Base-by-base conservation (phyloP, 495 filamentous ascomycete genomes). In the Sporormia fimetaria region DNA sequence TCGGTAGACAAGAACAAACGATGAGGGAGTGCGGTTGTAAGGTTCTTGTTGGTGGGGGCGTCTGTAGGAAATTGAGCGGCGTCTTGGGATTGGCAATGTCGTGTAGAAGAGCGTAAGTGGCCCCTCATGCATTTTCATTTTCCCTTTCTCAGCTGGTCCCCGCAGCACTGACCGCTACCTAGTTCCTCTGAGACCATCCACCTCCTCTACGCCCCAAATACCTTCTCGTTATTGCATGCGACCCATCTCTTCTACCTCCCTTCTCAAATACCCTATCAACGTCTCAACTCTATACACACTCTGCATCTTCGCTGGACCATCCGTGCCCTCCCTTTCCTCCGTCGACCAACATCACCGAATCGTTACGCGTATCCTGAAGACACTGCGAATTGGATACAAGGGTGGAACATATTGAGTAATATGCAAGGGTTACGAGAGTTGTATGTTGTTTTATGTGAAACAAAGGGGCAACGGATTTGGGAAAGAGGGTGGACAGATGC, bases 241-340 rank as follows among this genome's bases (percentile, higher is more conserved):
- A 45, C 40, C 5, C 51, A 54, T 33, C 51, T 54, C 30, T 36
- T 54, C 1, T 38, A 49, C 45, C 51, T 54, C 20, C 39, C 51
- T 20, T 24, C 30, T 6, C 36, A 25, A 16, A 21, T 54, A 20
- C 45, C 45, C 0, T n/a, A 36, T n/a, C 35, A 40, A 1, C 39
- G 41, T 10, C 24, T 54, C 5, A 38, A 44, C 21, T 21, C 23
- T 3, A 54, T 54, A 24, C 51, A 45, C 21, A 45, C 26, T 3
- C 51, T 54, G 12, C 31, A 42, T 10, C 31, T 54, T 4, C 44
- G 51, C 25, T 49, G 41, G 45, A 20, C 40, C 1, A 45, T 54
- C 16, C 44, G 51, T 12, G 51, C 32, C 6, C 36, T 54, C 3
- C 51, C 51, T n/a, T 54, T 37, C 21, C 32, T 37, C 2, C 35